Base-by-base conservation (phyloP, 2,329 filamentous ascomycete species). In the Myrmaecium sp. region DNA sequence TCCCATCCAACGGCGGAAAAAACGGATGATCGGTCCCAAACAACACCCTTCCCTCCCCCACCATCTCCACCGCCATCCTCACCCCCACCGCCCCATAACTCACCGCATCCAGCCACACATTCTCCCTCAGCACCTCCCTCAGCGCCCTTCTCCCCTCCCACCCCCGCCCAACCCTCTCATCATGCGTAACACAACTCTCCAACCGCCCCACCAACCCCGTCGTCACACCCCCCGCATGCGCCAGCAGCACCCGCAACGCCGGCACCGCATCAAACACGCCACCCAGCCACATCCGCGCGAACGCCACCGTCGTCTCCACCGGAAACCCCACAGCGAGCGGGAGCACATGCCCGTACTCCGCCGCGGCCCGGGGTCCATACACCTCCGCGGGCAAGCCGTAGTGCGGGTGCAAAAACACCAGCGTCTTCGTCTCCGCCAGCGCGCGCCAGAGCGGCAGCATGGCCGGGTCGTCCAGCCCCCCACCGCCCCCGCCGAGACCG, bases 251-350 rank as follows among this genome's bases (percentile, higher is more conserved):
- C 13, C 69, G 62, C 33, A 94, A 52, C 6, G 59, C 56, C 0
- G 65, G 66, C 23, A 82, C 76, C 6, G 67, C 62, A 47, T 92
- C 82, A 49, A 89, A 93, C 0, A 91, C 77, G 0, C 81, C 79
- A 0, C 75, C 68, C n/a, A 94, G 58, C 28, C 82, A 73, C 81
- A 94, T 91, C 24, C 84, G 64, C 4, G 79, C 71, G 2, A 93
- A 74, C 0, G 83, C 81, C 39, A 94, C 86, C 2, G 84, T 93
- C 1, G 84, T 94, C 54, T 94, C 84, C 37, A 94, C 68, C 0
- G 84, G 83, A 46, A 93, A 93, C 0, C 84, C 84, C 3, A 94
- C 57, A 0, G 82, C 80, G 0, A 94, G 58, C 0, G 83, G 79
- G 3, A 94, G 61, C 1, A 93, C 82, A 47, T 93, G 84, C 0